Evolutionary conservation across 164 flowering plant species (phyloP), one percentile per base, ranked within the genome.

Genomic region (Piper betle): DNA sequence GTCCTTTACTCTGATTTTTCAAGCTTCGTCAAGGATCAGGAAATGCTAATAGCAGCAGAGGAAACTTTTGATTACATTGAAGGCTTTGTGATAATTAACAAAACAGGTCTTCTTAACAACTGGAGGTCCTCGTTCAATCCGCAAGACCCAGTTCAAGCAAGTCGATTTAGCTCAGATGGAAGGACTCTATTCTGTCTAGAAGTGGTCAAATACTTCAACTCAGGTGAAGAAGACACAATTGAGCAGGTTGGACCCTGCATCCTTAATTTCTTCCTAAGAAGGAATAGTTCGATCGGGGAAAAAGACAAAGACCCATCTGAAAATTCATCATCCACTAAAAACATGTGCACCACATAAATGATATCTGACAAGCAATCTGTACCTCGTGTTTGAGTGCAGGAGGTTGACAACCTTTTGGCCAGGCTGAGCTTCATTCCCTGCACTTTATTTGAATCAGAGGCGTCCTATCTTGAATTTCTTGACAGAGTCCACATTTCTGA

Each of bases 111-210:
- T n/a, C 75, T 86, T 41, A 83, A 86, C 57, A 82, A 75, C 77
- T 88, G 96, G 97, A 79, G 90, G 73, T 78, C 90, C 7, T 81
- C 90, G 58, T 85, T 88, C 74, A 75, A 75, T 54, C 85, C 94
- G 42, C 79, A 75, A 68, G 82, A 87, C 62, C 87, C 96, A 33
- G 57, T 80, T 68, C 84, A 73, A 73, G 96, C 92, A 25, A 81
- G 81, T 69, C 74, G 72, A 55, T 86, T 85, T 78, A 74, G 25
- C 40, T 82, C 91, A n/a, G 86, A 87, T 38, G 92, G 95, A 58
- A 83, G 70, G 66, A 75, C 82, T 48, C 83, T 88, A 17, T 92
- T 69, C 79, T 85, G 93, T 68, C 76, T 92, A 13, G 98, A 89
- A 79, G 70, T 89, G 73, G 86, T 87, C 25, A 84, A 73, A 67